Base-by-base conservation (phyloP, 2,329 filamentous ascomycete species). In the Plenodomus lindquistii region DNA sequence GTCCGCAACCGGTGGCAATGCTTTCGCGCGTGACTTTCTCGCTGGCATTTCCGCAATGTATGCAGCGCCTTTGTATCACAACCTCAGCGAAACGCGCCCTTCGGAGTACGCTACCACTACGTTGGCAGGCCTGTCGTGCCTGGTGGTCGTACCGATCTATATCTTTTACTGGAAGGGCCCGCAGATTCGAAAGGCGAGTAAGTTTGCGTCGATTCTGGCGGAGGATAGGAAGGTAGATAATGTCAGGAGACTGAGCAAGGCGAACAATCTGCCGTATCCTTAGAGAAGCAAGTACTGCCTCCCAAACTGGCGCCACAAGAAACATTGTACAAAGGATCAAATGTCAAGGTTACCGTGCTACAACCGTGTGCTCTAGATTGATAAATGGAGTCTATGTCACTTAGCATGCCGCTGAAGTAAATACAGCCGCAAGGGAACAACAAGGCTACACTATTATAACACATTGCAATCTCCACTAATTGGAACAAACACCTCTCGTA, bases 1-100 rank as follows among this genome's bases (percentile, higher is more conserved):
- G 1, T 89, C 86, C 0, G 87, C 87, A 0, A 90, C 87, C 0
- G 87, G 87, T 34, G 87, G 87, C 10, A 91, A 91, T 51, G 87
- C 86, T 1, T 89, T 86, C 74, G 80, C 86, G 2, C 79, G 87
- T 56, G 87, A 91, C 64, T 86, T 91, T 68, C 74, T 90, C 0
- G 87, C 87, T 1, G 87, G 87, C 67, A 77, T 89, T 4, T 80
- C 88, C 1, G 87, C 86, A 0, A 78, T 89, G 50, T 85, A 84
- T 8, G 83, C 86, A 0, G 81, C 80, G 0, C 86, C 86, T 0
- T 71, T 81, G 48, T 81, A 79, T 62, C 52, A 66, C 9, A 77
- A 66, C 18, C 54, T 61, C 42, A 53, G 53, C 52, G 20, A 57
- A 19, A 73, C 38, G 73, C 75, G 55, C 67, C 83, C 62, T 1